Conservation (phyloP, 257 asterid genomes). For the Cordia subcordata region DNA sequence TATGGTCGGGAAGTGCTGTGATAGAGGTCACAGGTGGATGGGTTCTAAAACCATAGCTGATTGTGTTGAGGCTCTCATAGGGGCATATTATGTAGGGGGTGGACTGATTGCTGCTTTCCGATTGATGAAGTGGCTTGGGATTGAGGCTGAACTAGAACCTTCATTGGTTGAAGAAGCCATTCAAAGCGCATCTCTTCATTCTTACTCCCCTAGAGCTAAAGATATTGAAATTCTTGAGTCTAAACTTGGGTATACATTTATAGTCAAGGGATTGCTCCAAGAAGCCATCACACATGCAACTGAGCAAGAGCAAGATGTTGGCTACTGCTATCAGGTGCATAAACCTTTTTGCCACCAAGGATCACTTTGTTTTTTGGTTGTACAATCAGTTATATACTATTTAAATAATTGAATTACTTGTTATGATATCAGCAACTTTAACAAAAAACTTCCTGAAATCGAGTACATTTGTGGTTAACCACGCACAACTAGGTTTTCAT, state of each 20-base stretch:
- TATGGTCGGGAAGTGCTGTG: slow-evolving; percentile 72
- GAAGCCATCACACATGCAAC: slow-evolving; percentile 88
- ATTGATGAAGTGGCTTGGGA: slow-evolving; percentile 86
- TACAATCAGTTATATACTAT: not conserved
- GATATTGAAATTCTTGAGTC: slow-evolving; percentile 52
- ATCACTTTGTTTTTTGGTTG: not conserved
- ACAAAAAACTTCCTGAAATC: too few species aligned
- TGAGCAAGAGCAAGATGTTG: slow-evolving; percentile 33
- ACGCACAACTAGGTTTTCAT: too few species aligned
- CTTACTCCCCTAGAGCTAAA: slow-evolving; percentile 46
- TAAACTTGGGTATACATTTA: slow-evolving; percentile 59
- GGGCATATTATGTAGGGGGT: slow-evolving; percentile 88
- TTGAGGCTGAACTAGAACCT: slow-evolving; percentile 50
- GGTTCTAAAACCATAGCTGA: slow-evolving; percentile 84
- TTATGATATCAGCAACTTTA: too few species aligned
- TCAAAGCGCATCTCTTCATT: slow-evolving; percentile 54
- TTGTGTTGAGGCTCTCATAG: slow-evolving; percentile 90
- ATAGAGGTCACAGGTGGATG: slow-evolving; percentile 92
- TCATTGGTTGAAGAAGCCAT: slow-evolving; percentile 59
- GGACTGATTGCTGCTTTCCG: slow-evolving; percentile 66
- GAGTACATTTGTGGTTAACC: too few species aligned
- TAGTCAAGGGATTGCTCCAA: slow-evolving; percentile 69
- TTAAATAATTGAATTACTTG: too few species aligned
- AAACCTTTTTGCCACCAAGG: not conserved
- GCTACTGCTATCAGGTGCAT: slow-evolving; percentile 60